A percentile compares a stretch with the other conserved stretches of the same genome.
These are phyloP conservation scores for Blastobotrys aristatus DNA, from an alignment of 1,139 yeast species.

Conservation along the genomic window DNA sequence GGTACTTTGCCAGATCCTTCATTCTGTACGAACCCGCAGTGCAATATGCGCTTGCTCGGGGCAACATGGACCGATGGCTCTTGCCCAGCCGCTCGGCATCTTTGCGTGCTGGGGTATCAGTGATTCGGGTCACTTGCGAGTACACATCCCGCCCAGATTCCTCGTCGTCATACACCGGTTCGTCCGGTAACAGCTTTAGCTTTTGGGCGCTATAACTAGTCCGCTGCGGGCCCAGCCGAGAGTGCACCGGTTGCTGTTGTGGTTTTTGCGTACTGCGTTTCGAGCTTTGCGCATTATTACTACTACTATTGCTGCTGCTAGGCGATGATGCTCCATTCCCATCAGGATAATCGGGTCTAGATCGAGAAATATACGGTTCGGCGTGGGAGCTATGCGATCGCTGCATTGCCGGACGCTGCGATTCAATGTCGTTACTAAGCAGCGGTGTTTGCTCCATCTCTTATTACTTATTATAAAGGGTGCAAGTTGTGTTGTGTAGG, in stretches of 20 bases:
- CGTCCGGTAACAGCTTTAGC: constrained; percentile 80
- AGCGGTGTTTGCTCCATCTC: background rate
- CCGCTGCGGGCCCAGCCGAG: constrained; percentile 72
- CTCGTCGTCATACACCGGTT: constrained; percentile 41
- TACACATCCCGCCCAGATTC: constrained; percentile 56
- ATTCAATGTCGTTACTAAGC: background rate
- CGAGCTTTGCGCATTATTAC: background rate
- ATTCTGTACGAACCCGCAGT: constrained; percentile 89
- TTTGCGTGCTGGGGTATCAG: constrained; percentile 85
- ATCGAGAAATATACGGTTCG: constrained; percentile 12
- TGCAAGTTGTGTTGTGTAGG: no score
- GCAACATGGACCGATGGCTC: constrained; percentile 58
- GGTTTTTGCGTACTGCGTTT: constrained; percentile 1
- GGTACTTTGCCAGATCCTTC: constrained; percentile 81
- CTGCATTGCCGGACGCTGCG: constrained; percentile 9
- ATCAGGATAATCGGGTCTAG: constrained; percentile 12
- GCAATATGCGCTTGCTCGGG: constrained; percentile 93
- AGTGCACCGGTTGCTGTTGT: constrained; percentile 17
- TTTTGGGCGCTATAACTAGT: constrained; percentile 86
- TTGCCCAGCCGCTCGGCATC: constrained; percentile 94
- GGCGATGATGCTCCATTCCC: background rate
- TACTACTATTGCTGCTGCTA: background rate
- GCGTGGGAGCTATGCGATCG: constrained; percentile 15
- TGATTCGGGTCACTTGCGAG: constrained; percentile 77
- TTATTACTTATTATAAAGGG: no score